Conservation (phyloP, 2,329 filamentous ascomycete genomes). For the Cladosporium oxysporum region DNA sequence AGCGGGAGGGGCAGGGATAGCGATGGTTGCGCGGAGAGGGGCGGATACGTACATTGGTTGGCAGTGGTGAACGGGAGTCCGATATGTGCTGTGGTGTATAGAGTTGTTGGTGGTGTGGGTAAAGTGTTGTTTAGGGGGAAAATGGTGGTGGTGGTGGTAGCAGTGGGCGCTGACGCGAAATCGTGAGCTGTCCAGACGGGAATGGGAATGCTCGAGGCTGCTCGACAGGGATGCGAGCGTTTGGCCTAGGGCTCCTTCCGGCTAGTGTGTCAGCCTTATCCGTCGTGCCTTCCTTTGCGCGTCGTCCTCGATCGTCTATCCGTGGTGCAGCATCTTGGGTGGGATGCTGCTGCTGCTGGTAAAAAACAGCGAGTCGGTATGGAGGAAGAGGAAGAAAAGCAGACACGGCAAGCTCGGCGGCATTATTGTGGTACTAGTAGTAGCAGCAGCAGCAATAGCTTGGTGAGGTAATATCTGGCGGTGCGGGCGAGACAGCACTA, state of each 20-base stretch:
- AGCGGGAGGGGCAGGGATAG: background rate
- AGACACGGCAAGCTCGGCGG: background rate
- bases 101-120: background rate
- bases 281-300: background rate
- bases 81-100: conserved; percentile 10
- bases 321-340: background rate
- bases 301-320: background rate
- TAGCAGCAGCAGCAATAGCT: background rate
- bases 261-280: conserved; percentile 11
- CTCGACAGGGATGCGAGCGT: conserved; percentile 8
- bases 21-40: background rate
- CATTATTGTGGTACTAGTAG: background rate
- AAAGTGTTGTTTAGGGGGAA: background rate
- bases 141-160: background rate
- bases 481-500: background rate
- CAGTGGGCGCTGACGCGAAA: conserved; percentile 8
- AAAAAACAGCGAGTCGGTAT: background rate
- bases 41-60: conserved; percentile 15
- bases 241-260: conserved; percentile 4
- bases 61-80: background rate
- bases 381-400: background rate
- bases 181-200: background rate
- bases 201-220: background rate
- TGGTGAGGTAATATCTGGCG: background rate
- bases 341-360: background rate